phyloP scores from a whole-genome alignment of 225 moss, liverwort and hornwort species.

The Takakia lepidozioides region DNA sequence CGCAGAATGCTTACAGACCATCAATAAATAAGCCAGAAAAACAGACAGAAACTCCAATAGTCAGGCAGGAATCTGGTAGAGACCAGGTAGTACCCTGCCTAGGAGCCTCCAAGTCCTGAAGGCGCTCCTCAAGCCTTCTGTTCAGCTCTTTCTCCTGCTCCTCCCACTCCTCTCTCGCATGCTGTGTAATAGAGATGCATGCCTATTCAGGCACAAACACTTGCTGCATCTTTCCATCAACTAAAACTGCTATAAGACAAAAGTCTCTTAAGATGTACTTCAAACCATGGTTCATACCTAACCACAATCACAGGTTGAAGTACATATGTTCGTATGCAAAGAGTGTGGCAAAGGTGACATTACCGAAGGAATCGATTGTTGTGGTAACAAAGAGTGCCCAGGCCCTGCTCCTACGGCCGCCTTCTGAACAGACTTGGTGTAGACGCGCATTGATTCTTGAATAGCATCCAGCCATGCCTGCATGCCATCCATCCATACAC shows the following conservation, averaged over 20 bases:
- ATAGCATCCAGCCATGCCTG: slow-evolving; percentile 90
- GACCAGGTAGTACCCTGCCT: slow-evolving; percentile 55
- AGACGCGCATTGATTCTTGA: slow-evolving; percentile 75
- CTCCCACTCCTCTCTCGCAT: slow-evolving; percentile 93
- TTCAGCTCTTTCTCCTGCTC: slow-evolving; percentile 86
- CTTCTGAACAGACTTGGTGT: slow-evolving; percentile 75
- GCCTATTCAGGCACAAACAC: no score
- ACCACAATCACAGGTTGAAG: no score
- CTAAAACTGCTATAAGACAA: no score
- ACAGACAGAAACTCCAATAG: neutral
- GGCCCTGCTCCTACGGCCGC: slow-evolving; percentile 76
- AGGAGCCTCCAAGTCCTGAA: slow-evolving; percentile 82
- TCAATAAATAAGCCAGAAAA: neutral
- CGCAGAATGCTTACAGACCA: no score
- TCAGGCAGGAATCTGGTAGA: slow-evolving; percentile 9
- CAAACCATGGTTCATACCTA: no score
- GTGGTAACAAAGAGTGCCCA: slow-evolving; percentile 61
- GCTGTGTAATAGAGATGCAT: slow-evolving; percentile 25
- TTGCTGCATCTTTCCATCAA: no score
- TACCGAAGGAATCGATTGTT: slow-evolving; percentile 90
- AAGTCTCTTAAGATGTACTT: no score
- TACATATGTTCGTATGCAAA: no score
- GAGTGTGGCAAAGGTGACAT: no score
- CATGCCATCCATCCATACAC: neutral
- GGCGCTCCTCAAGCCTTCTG: slow-evolving; percentile 64